Evolutionary conservation across 2,329 filamentous ascomycete genomes (phyloP).

Genomic region (Aspergillus proliferans): DNA sequence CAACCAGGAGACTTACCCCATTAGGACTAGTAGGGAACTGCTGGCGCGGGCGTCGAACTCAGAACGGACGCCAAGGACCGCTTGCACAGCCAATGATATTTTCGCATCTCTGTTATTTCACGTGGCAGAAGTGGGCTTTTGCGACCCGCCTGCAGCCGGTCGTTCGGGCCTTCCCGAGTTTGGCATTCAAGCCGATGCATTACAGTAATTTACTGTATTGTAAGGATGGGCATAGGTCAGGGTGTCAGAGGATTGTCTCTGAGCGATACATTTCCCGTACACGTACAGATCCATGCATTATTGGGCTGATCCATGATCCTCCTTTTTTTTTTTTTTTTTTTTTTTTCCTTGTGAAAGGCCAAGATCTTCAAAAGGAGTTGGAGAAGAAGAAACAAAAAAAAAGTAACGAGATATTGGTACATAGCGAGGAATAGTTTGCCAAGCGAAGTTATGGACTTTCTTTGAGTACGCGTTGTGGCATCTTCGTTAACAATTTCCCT

Average conservation of each 20-base stretch:
- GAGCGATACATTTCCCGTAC: too few relatives aligned
- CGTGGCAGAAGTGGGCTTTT: conserved; percentile 15
- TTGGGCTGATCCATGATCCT: not conserved
- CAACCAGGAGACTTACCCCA: too few relatives aligned
- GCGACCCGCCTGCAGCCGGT: conserved; percentile 11
- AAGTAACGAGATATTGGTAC: not conserved
- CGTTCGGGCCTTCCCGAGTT: conserved; percentile 23
- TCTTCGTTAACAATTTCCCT: not conserved
- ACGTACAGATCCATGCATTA: not conserved
- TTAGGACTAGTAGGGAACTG: conserved; percentile 11
- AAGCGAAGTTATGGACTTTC: too few relatives aligned
- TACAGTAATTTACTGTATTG: not conserved
- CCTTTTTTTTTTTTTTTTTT: not conserved
- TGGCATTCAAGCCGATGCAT: conserved; percentile 25
- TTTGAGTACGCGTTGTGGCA: too few relatives aligned
- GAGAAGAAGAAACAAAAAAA: not conserved
- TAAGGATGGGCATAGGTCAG: not conserved
- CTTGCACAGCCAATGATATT: not conserved
- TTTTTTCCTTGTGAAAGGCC: not conserved
- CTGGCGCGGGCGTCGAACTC: conserved; percentile 17
- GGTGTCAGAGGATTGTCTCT: conserved; percentile 1
- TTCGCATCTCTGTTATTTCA: conserved; percentile 13
- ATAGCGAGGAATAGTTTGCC: not conserved
- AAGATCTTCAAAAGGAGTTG: not conserved
- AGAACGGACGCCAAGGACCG: not conserved